Conservation (phyloP, 352 stramenopile species). For the Phytophthora multivora region DNA sequence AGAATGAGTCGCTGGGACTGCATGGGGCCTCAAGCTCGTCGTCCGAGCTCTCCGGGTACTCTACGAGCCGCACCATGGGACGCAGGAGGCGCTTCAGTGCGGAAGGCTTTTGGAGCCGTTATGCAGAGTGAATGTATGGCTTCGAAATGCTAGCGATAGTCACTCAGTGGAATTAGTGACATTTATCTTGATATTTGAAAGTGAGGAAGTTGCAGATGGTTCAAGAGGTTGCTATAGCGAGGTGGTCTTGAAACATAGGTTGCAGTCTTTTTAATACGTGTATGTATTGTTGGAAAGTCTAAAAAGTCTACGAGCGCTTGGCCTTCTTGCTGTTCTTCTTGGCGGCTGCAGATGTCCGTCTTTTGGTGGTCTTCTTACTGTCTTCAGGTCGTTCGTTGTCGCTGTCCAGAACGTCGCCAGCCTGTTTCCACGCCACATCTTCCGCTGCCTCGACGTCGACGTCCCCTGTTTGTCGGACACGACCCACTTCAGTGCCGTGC, state of each 20-base stretch:
- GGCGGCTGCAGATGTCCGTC: conserved; percentile 27
- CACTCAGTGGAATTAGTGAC: conserved; percentile 19
- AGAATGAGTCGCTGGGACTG: conserved; percentile 37
- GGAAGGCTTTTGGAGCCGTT: conserved; percentile 14
- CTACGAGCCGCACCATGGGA: conserved; percentile 45
- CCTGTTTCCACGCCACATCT: conserved; percentile 72
- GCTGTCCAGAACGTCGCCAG: conserved; percentile 46
- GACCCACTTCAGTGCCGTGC: conserved; percentile 53
- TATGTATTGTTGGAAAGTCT: conserved; percentile 2
- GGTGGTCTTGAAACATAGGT: background rate
- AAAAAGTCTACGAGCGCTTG: conserved; percentile 39
- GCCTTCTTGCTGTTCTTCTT: conserved; percentile 44
- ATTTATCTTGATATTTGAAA: background rate
- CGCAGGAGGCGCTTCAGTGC: conserved; percentile 15
- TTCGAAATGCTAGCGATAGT: background rate
- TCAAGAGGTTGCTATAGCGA: conserved; percentile 1
- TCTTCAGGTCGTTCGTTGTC: conserved; percentile 39
- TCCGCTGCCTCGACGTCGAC: conserved; percentile 68
- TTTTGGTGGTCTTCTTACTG: conserved; percentile 35
- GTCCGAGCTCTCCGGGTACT: conserved; percentile 62
- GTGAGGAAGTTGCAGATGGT: conserved; percentile 1
- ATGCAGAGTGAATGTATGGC: conserved; percentile 15
- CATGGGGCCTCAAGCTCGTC: conserved; percentile 34
- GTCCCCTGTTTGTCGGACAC: conserved; percentile 49
- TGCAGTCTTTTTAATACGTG: conserved; percentile 13